Conservation (phyloP, 495 filamentous ascomycete species). For the Hyaloscypha variabilis region DNA sequence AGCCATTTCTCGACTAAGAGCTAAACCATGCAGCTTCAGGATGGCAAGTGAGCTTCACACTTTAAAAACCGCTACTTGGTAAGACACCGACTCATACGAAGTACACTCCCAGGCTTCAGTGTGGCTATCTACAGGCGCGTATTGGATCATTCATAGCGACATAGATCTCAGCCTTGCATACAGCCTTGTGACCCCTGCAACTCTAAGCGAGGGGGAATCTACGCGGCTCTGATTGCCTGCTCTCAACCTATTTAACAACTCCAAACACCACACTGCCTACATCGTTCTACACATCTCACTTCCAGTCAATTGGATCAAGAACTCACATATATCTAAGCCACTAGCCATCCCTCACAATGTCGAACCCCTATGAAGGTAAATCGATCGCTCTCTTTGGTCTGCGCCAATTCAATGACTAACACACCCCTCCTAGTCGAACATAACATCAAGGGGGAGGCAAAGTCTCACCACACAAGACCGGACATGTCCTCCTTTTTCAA, state of each 20-base stretch:
- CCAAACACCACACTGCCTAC: background rate
- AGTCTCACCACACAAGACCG: constrained; percentile 60
- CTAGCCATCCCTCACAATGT: constrained; percentile 16
- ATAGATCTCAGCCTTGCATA: background rate
- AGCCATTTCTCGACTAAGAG: no score
- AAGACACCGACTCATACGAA: no score
- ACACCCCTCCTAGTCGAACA: constrained; percentile 71
- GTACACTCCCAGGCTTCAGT: no score
- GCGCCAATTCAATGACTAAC: background rate
- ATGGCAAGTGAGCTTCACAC: no score
- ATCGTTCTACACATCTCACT: background rate
- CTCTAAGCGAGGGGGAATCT: background rate
- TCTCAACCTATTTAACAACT: constrained; percentile 3
- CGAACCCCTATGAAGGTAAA: constrained; percentile 29
- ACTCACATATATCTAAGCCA: background rate
- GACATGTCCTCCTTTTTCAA: constrained; percentile 90
- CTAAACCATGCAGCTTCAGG: no score
- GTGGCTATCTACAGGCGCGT: no score
- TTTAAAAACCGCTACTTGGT: no score
- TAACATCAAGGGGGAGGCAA: constrained; percentile 56
- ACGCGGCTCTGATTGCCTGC: constrained; percentile 2
- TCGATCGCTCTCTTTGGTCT: background rate
- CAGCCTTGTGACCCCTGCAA: constrained; percentile 11
- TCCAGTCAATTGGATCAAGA: background rate
- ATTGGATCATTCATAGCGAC: background rate